Evolutionary conservation across 257 asterid genomes (phyloP), one percentile per base, ranked within the genome.

Genomic region (Oldenlandia corymbosa): DNA sequence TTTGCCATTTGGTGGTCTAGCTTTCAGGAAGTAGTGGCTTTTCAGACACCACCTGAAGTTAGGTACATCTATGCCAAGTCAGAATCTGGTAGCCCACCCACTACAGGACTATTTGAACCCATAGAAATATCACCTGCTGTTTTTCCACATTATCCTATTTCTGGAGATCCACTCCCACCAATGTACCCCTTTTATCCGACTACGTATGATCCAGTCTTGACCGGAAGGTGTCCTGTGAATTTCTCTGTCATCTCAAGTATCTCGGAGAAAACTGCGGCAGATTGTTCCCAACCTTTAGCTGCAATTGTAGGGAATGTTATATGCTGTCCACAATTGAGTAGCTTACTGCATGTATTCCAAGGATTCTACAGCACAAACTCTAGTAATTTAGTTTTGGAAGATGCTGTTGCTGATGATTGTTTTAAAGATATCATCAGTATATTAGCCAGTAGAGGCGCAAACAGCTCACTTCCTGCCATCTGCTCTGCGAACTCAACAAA

Each of bases 271-370:
- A 93, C 99, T 50, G 97, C 99, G 39, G 80, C 94, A 8, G 99
- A 93, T 69, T 93, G 99, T 78, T 80, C 79, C 64, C 83, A 78
- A 78, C 83, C 82, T n/a, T 83, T 87, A 70, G 96, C 99, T 43
- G 76, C 81, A 45, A 78, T 87, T 58, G 97, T 87, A 24, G 96
- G 92, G 70, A 87, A 90, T 27, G 97, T 93, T 41, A 84, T 93
- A 71, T 93, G 99, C 83, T 93, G 97, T 79, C 99, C 99, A 11
- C 99, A 93, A 60, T 77, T 90, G 71, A 78, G 65, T 70, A 93
- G 99, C 83, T 83, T 93, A 79, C 92, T 93, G 66, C 97, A 74
- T 84, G 84, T 93, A 75, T 93, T 93, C 80, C 96, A 87, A 76
- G 99, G 97, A 57, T 83, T 80, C 68, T 87, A 83, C 77, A 75